Conservation (phyloP, 1,139 yeast species). For the Yamadazyma atmosphaerica region DNA sequence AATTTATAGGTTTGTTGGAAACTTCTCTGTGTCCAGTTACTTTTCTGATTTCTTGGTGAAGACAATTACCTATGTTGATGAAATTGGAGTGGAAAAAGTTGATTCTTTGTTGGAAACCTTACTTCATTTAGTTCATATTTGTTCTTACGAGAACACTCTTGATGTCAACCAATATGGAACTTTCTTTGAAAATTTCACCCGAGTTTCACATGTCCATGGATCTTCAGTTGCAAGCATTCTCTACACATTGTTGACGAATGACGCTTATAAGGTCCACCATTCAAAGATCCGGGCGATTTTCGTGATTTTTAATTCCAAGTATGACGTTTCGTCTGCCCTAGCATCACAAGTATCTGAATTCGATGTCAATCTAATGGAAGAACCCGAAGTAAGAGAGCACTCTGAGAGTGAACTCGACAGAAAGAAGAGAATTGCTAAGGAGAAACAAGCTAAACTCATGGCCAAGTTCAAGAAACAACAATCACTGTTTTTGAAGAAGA, state of each 20-base stretch:
- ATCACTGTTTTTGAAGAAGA: slow-evolving; percentile 59
- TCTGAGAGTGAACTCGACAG: slow-evolving; percentile 52
- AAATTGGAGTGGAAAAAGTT: slow-evolving; percentile 37
- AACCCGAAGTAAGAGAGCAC: slow-evolving; percentile 14
- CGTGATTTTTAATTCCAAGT: slow-evolving; percentile 29
- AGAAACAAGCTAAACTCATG: slow-evolving; percentile 70
- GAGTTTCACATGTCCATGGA: slow-evolving; percentile 26
- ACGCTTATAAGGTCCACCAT: slow-evolving; percentile 42
- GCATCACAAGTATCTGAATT: slow-evolving; percentile 21
- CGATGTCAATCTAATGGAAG: slow-evolving; percentile 21
- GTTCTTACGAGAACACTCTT: slow-evolving; percentile 33
- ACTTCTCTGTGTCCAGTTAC: slow-evolving; percentile 50
- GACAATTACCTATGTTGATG: slow-evolving; percentile 44
- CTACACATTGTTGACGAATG: slow-evolving; percentile 43
- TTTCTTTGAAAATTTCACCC: slow-evolving; percentile 36
- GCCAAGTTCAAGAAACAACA: slow-evolving; percentile 82
- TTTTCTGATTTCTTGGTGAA: slow-evolving; percentile 55
- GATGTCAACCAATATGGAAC: slow-evolving; percentile 30
- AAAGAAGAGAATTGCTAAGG: slow-evolving; percentile 69
- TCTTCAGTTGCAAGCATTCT: slow-evolving; percentile 49
- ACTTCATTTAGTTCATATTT: slow-evolving; percentile 70
- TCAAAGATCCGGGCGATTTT: slow-evolving; percentile 58
- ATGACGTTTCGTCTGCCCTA: slow-evolving; percentile 24
- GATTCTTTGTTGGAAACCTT: slow-evolving; percentile 60
- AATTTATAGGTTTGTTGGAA: slow-evolving; percentile 33